A percentile compares a stretch with the other conserved stretches of the same genome.
Evolutionary conservation across 495 filamentous ascomycete genomes (phyloP).

Genomic region (Elasticomyces elasticus): DNA sequence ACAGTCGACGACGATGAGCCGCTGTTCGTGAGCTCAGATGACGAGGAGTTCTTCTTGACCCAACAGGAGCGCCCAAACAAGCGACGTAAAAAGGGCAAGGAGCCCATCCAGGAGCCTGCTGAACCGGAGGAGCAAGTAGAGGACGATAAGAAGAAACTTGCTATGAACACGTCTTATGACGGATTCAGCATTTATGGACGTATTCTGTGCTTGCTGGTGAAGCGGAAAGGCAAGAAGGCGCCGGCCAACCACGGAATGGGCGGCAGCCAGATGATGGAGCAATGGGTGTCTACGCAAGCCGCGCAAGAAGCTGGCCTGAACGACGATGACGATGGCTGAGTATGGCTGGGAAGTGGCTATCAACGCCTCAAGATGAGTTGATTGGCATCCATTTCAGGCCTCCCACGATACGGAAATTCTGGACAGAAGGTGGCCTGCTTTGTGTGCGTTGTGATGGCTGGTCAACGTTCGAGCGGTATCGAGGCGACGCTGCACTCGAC

Average conservation of each 20-base stretch:
- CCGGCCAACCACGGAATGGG: too few relatives aligned
- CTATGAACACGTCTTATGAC: slow-evolving; percentile 76
- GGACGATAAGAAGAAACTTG: slow-evolving; percentile 88
- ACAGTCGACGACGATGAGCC: slow-evolving; percentile 18
- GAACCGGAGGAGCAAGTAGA: slow-evolving; percentile 25
- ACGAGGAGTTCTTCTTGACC: slow-evolving; percentile 20
- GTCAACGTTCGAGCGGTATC: too few relatives aligned
- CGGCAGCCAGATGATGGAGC: slow-evolving; percentile 80
- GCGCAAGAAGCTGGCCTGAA: slow-evolving; percentile 27
- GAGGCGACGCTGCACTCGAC: too few relatives aligned
- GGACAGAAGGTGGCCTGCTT: too few relatives aligned
- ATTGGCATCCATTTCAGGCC: not conserved
- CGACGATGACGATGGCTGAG: slow-evolving; percentile 39
- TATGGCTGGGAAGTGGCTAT: too few relatives aligned
- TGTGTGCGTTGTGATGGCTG: too few relatives aligned
- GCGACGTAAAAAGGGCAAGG: slow-evolving; percentile 5
- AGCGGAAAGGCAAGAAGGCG: slow-evolving; percentile 47
- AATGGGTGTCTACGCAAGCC: slow-evolving; percentile 62
- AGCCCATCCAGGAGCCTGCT: not conserved
- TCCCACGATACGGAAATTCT: too few relatives aligned
- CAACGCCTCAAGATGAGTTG: too few relatives aligned
- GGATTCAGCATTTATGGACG: slow-evolving; percentile 91
- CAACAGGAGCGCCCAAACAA: slow-evolving; percentile 9
- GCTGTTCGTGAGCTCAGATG: slow-evolving; percentile 23
- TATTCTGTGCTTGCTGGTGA: slow-evolving; percentile 82